A percentile compares a stretch with the other conserved stretches of the same genome.
These are phyloP conservation scores for Endocarpon pusillum DNA, from an alignment of 495 filamentous ascomycete species.

Conservation along the genomic window DNA sequence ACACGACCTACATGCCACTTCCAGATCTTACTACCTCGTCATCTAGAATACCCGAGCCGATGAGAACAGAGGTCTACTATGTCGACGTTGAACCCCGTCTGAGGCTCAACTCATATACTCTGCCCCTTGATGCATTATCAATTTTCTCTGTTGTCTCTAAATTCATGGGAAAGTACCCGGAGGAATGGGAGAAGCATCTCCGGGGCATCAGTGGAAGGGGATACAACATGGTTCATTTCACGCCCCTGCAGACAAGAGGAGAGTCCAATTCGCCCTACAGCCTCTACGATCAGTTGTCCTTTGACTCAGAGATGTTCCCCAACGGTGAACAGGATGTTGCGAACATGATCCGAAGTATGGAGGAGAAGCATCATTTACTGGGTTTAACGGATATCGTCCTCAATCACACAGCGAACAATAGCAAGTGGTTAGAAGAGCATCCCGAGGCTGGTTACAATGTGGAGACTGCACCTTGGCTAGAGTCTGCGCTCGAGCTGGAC, in stretches of 20 bases:
- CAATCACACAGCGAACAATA: conserved; percentile 97
- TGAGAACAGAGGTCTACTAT: conserved; percentile 61
- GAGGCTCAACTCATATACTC: conserved; percentile 43
- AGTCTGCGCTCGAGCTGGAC: conserved; percentile 76
- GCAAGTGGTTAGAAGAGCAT: conserved; percentile 82
- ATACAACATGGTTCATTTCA: conserved; percentile 99
- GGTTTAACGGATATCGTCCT: conserved; percentile 93
- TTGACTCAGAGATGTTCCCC: conserved; percentile 70
- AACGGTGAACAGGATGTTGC: conserved; percentile 73
- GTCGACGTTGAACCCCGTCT: conserved; percentile 85
- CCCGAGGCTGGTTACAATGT: conserved; percentile 94
- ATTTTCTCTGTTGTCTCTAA: conserved; percentile 94
- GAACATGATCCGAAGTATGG: conserved; percentile 61
- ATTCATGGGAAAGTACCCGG: conserved; percentile 86
- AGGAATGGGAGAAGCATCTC: conserved; percentile 77
- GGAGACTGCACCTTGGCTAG: conserved; percentile 81
- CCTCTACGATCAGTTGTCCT: conserved; percentile 77
- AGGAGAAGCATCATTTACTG: conserved; percentile 66
- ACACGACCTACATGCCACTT: conserved; percentile 78
- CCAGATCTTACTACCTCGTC: conserved; percentile 41
- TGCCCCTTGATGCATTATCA: conserved; percentile 75
- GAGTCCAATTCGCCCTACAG: conserved; percentile 93
- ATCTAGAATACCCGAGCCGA: conserved; percentile 34
- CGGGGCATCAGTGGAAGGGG: conserved; percentile 70
- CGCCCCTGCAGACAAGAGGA: conserved; percentile 77